Base-by-base conservation (phyloP, 1,284 basidiomycete genomes). In the Ceratobasidium sp. region DNA sequence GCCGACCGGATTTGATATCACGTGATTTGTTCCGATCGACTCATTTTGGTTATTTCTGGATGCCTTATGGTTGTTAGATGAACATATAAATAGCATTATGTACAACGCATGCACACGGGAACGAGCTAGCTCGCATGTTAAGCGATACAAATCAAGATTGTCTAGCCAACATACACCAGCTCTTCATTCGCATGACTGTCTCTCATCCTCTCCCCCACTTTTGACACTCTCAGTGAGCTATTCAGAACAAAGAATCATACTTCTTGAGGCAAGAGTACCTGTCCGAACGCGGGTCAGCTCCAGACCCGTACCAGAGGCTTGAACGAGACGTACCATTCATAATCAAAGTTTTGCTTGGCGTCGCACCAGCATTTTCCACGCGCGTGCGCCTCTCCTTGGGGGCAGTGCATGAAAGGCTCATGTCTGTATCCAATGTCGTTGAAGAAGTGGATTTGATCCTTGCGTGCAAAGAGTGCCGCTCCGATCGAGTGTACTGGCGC, bases 401-500 rank as follows among this genome's bases (percentile, higher is more conserved):
- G 88, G 75, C 89, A 90, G 70, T 89, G 87, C 72, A 83, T 82
- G 76, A 85, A 87, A n/a, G 85, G 83, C 50, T 80, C 79, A 68
- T 92, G 90, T 49, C 86, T 80, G 75, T 88, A 89, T 0, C 86
- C 84, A 60, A 85, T 83, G 53, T 74, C 70, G 25, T 83, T 79
- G 78, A 93, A 92, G 78, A 91, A 92, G 75, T 92, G 89, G 20
- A 93, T 81, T 75, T 92, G 86, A 70, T 89, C 84, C 77, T 85
- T 88, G 58, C 81, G 76, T 1, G 87, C 85, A 74, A 94, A 92
- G 25, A 94, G 77, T 0, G 89, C 85, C 0, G 86, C 90, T 1
- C 89, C 93, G 69, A 94, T 92, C 62, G 87, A 90, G 75, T 94
- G 92, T 7, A 94, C 85, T 2, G 92, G 93, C 7, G 94, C 93